Evolutionary conservation across 177 flowering plant genomes (phyloP), one percentile per base, ranked within the genome.

Genomic region (Tripterygium wilfordii): DNA sequence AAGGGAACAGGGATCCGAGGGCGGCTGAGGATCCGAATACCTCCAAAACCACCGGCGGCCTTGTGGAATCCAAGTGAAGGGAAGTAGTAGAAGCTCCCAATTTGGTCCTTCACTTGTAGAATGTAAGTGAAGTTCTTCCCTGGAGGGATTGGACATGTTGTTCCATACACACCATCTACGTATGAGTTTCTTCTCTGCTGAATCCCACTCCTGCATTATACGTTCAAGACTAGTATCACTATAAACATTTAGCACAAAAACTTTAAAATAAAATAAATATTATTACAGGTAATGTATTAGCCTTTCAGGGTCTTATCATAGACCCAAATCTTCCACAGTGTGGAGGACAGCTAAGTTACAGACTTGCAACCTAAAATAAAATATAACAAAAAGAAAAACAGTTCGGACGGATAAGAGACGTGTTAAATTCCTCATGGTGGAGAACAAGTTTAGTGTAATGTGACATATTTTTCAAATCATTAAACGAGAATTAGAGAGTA

Each of bases 31-130:
- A 91, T 85, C 42, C 78, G 67, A 39, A 91, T 72, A 0, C 92
- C 98, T 10, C 98, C 98, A 20, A 83, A 91, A 1, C 85, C 98
- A 31, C 96, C 98, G 0, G 98, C 98, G 1, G 96, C 98, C 62
- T 91, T 91, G 79, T 91, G 98, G 73, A 91, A 83, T 32, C 67
- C 88, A 6, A 77, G 79, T 18, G 98, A 83, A 0, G 98, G 98
- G 78, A 78, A 91, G 71, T 91, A 91, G 59, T 57, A 91, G 60
- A 75, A 91, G 64, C 96, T 91, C 4, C 98, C 98, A 8, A 91
- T 91, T 40, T 91, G 98, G 63, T 91, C 98, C 75, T 88, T 91
- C 64, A 88, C 81, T 55, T 91, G 98, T 0, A 91, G 77, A 48
- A 71, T 77, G 73, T 88, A 91, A 0, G 98, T 91, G 66, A 67